Evolutionary conservation across 2,329 filamentous ascomycete genomes (phyloP), one percentile per base, ranked within the genome.

Genomic region (Verticillium tricorpus): DNA sequence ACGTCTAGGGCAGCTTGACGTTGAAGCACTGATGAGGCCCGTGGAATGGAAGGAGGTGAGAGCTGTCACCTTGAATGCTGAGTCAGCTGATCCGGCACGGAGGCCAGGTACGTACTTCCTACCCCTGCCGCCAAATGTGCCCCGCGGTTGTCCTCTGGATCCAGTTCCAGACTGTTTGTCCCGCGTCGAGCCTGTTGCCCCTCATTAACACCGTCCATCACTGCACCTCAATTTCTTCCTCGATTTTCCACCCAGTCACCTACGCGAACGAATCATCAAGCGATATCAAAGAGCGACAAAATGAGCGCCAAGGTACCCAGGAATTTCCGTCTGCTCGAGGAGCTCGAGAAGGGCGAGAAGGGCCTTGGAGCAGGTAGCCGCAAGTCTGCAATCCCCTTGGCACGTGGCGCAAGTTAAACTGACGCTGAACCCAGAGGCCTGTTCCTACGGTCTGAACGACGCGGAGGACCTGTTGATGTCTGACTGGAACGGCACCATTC

Each of bases 301-400:
- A 78, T 77, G 74, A 66, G 71, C 50, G 77, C 78, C 68, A 79
- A 96, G 78, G 86, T 99, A 62, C 95, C 95, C 65, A 87, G 95
- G 75, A 98, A 98, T 81, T 99, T 99, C 76, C 89, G 94, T 73
- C 86, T 99, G 68, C 84, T 99, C 62, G 95, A 97, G 77, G 95
- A 99, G 87, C 85, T 99, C 22, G 95, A 99, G 82, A 98, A 98
- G 82, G 95, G 95, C 72, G 95, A 99, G 82, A 99, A 99, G 79
- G 95, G 95, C 65, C 85, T 95, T 66, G 94, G 95, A 72, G 93
- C 94, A 76, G 92, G 92, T 92, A 78, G 62, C 78, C 78, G 68
- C 31, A 60, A 31, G 59, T 62, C 8, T 62, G 34, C 60, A 37
- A 59, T 35, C 31, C 58, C 31, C 35, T 52, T 52, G 45, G 45